These are phyloP conservation scores for Pseudogymnoascus sp. DNA, from an alignment of 2,329 filamentous ascomycete genomes.

Conservation along the genomic window DNA sequence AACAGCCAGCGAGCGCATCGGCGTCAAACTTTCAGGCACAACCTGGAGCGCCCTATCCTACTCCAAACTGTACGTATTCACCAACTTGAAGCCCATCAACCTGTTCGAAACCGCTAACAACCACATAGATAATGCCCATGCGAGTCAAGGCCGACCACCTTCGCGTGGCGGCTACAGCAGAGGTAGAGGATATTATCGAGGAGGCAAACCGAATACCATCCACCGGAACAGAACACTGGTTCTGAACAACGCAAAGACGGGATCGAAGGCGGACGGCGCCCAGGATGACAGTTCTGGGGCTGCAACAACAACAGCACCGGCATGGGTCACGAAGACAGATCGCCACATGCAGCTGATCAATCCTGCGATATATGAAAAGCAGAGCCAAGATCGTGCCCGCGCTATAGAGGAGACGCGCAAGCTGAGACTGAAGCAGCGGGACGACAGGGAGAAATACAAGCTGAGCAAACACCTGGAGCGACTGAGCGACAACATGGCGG, in stretches of 20 bases:
- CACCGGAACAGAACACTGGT: slow-evolving; percentile 54
- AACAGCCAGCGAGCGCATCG: slow-evolving; percentile 38
- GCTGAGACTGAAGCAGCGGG: slow-evolving; percentile 44
- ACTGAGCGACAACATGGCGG: slow-evolving; percentile 21
- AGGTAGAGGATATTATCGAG: slow-evolving; percentile 25
- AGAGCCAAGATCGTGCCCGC: slow-evolving; percentile 56
- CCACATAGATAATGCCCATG: slow-evolving; percentile 19
- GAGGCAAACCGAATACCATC: slow-evolving; percentile 32
- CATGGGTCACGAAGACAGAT: slow-evolving; percentile 66
- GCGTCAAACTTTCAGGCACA: slow-evolving; percentile 27
- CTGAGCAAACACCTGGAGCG: slow-evolving; percentile 40
- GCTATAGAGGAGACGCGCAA: slow-evolving; percentile 63
- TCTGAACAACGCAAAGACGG: slow-evolving; percentile 39
- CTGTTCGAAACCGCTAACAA: slow-evolving; percentile 14
- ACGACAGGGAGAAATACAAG: slow-evolving; percentile 51
- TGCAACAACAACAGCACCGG: slow-evolving; percentile 21
- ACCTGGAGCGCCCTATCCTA: slow-evolving; percentile 12
- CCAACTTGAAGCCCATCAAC: neutral
- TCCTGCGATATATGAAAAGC: slow-evolving; percentile 66
- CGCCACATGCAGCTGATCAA: slow-evolving; percentile 80
- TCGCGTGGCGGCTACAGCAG: slow-evolving; percentile 19
- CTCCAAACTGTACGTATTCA: neutral
- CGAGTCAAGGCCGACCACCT: slow-evolving; percentile 21
- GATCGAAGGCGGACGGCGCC: slow-evolving; percentile 25
- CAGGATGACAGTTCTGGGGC: slow-evolving; percentile 29